phyloP scores from a whole-genome alignment of 129 eudicot genomes.

The Cynara cardunculus region DNA sequence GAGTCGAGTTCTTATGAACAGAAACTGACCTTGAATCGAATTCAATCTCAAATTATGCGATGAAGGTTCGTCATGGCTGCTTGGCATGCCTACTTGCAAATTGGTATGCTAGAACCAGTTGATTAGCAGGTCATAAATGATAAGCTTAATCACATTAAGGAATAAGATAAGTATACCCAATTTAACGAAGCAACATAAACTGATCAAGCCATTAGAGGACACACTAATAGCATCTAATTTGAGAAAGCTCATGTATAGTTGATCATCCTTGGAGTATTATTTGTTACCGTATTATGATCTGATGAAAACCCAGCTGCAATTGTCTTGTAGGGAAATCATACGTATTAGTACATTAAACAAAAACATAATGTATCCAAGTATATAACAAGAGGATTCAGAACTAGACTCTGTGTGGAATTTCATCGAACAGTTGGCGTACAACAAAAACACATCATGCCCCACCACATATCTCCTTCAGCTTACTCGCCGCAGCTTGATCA shows the following conservation, averaged over 20 bases:
- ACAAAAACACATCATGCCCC: conserved; percentile 18
- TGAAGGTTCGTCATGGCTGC: neutral
- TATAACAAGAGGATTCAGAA: neutral
- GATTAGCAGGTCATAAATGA: neutral
- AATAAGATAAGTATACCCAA: neutral
- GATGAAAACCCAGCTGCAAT: neutral
- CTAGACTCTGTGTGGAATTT: conserved; percentile 31
- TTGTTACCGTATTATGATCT: conserved; percentile 1
- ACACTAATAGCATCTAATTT: neutral
- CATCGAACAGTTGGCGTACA: conserved; percentile 47
- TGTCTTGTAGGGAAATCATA: neutral
- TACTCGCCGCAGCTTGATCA: conserved; percentile 67
- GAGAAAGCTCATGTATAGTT: neutral
- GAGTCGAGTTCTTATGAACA: neutral
- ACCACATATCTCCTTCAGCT: conserved; percentile 58
- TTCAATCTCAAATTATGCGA: neutral
- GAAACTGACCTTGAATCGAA: neutral
- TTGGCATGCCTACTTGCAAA: neutral
- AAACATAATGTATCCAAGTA: neutral
- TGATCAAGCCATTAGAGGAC: neutral
- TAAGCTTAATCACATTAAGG: neutral
- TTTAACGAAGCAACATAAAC: neutral
- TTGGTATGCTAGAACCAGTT: neutral
- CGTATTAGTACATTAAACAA: neutral
- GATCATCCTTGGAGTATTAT: neutral